Percentiles rank a stretch among this genome's conserved stretches.
phyloP scores from a whole-genome alignment of 1,284 basidiomycete species.

The Pulchroboletus neoregius region DNA sequence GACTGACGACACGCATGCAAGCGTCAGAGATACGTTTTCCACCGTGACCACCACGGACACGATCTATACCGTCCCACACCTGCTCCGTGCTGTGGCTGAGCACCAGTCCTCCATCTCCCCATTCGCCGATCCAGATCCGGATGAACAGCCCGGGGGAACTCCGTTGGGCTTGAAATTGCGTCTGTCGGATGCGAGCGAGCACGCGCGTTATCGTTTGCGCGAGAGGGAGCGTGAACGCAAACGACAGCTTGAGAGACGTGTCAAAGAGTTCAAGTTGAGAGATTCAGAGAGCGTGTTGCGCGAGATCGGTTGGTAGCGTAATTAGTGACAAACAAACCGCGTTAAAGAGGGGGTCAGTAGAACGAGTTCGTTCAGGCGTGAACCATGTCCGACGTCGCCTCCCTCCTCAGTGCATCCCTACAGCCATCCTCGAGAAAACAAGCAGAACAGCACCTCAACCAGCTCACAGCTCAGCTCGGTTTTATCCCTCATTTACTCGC shows the following conservation, averaged over 20 bases:
- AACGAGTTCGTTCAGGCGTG: no score
- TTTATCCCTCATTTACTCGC: slow-evolving; percentile 72
- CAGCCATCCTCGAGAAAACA: slow-evolving; percentile 70
- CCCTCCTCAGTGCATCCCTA: slow-evolving; percentile 70
- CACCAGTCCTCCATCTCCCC: slow-evolving; percentile 2
- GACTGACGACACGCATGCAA: slow-evolving; percentile 1
- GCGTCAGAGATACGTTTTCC: slow-evolving; percentile 21
- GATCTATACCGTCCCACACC: slow-evolving; percentile 11
- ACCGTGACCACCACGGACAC: slow-evolving; percentile 29
- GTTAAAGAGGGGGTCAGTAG: no score
- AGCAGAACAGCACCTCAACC: slow-evolving; percentile 72
- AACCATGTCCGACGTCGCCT: slow-evolving; percentile 62
- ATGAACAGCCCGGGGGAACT: slow-evolving; percentile 8
- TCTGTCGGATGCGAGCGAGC: slow-evolving; percentile 29
- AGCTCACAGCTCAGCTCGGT: slow-evolving; percentile 68
- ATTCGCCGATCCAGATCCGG: slow-evolving; percentile 3
- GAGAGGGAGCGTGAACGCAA: slow-evolving; percentile 22
- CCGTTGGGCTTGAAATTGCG: slow-evolving; percentile 20
- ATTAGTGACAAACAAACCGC: slow-evolving; percentile 18
- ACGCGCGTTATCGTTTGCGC: slow-evolving; percentile 21
- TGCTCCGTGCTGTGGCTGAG: slow-evolving; percentile 7
- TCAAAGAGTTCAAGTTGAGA: slow-evolving; percentile 16
- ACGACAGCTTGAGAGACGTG: slow-evolving; percentile 3
- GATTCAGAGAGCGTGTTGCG: slow-evolving; percentile 24
- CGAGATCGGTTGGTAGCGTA: slow-evolving; percentile 23